These are phyloP conservation scores for Boletus edulis DNA, from an alignment of 768 basidiomycete species.

Conservation along the genomic window DNA sequence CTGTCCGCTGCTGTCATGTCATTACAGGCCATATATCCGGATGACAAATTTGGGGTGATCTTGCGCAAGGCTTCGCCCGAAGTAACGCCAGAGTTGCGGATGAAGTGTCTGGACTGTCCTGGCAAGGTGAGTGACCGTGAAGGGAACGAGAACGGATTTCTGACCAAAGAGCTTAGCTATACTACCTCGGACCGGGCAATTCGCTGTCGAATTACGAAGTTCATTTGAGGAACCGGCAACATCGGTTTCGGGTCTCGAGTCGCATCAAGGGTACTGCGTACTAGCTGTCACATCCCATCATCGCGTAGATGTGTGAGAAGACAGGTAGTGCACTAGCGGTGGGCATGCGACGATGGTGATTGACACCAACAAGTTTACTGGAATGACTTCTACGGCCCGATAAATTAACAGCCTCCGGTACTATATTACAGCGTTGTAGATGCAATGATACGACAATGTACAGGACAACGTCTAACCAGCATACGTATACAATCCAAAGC, in stretches of 20 bases:
- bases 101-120: slow-evolving; percentile 90
- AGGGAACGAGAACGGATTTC: neutral
- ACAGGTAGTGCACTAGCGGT: too few species aligned
- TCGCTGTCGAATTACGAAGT: slow-evolving; percentile 89
- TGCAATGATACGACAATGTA: slow-evolving; percentile 1
- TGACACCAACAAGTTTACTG: too few species aligned
- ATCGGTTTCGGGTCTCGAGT: slow-evolving; percentile 69
- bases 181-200: slow-evolving; percentile 87
- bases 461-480: neutral
- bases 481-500: neutral
- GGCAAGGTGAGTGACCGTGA: slow-evolving; percentile 61
- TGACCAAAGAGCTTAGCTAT: slow-evolving; percentile 49
- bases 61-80: slow-evolving; percentile 54
- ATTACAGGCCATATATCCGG: slow-evolving; percentile 70
- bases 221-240: slow-evolving; percentile 83
- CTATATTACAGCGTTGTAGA: slow-evolving; percentile 1
- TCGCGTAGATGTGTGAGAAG: neutral
- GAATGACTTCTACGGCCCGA: too few species aligned
- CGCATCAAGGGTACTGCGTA: slow-evolving; percentile 35
- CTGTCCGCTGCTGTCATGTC: slow-evolving; percentile 60
- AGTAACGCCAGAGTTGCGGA: slow-evolving; percentile 78
- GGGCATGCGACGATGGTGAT: too few species aligned
- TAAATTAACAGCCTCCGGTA: neutral
- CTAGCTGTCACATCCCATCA: slow-evolving; percentile 11
- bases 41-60: slow-evolving; percentile 81